phyloP scores from a whole-genome alignment of 768 basidiomycete species.

The Rhizopogon vesiculosus region DNA sequence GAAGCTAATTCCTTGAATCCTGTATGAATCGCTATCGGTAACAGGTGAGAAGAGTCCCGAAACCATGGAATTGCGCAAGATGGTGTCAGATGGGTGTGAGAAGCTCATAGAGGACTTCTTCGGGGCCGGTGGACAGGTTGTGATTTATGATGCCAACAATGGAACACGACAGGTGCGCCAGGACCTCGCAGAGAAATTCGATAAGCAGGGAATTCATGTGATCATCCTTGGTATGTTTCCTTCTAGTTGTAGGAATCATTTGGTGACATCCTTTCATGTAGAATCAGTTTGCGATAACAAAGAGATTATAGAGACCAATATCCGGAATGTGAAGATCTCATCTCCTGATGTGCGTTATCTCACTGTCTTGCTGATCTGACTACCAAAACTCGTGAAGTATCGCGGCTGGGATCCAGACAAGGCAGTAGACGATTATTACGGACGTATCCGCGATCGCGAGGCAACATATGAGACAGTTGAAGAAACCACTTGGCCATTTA shows the following conservation, averaged over 20 bases:
- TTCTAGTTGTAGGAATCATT: background rate
- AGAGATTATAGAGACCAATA: constrained; percentile 91
- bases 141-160: constrained; percentile 98
- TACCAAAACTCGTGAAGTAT: constrained; percentile 54
- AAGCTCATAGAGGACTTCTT: constrained; percentile 88
- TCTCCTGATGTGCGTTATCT: constrained; percentile 81
- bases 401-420: constrained; percentile 88
- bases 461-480: constrained; percentile 86
- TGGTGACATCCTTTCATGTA: constrained; percentile 25
- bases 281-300: constrained; percentile 90
- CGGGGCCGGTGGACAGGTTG: constrained; percentile 83
- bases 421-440: constrained; percentile 89
- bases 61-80: constrained; percentile 72
- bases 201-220: constrained; percentile 84
- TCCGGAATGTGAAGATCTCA: constrained; percentile 95
- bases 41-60: constrained; percentile 75
- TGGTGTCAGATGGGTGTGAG: constrained; percentile 81
- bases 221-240: constrained; percentile 73
- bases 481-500: constrained; percentile 88
- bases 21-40: background rate
- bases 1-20: background rate
- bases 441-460: constrained; percentile 85
- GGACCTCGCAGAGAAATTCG: constrained; percentile 78
- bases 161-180: constrained; percentile 67
- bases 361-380: background rate